phyloP scores from a whole-genome alignment of 2,329 filamentous ascomycete species.

The Metarhizium humberi region DNA sequence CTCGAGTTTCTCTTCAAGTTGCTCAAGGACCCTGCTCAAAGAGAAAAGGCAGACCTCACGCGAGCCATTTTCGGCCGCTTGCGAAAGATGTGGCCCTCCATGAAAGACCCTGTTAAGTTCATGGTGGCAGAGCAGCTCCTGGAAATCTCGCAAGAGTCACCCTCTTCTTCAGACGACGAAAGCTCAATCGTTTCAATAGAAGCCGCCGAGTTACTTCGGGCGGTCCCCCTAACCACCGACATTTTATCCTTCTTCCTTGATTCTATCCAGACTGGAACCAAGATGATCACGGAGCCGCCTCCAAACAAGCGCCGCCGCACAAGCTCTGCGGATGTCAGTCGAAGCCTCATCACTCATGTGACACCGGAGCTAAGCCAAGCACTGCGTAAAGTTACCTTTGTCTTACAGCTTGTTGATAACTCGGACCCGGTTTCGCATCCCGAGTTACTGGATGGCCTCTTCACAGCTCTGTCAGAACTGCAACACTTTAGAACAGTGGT shows the following conservation, averaged over 20 bases:
- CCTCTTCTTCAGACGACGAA: constrained; percentile 20
- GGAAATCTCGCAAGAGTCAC: constrained; percentile 43
- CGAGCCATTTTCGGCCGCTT: constrained; percentile 60
- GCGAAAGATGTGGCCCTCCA: constrained; percentile 59
- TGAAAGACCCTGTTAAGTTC: constrained; percentile 55
- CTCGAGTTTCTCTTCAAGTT: constrained; percentile 42
- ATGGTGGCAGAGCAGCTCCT: constrained; percentile 54
- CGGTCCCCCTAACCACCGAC: constrained; percentile 62
- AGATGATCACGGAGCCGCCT: constrained; percentile 62
- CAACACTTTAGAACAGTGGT: constrained; percentile 76
- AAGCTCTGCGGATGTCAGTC: constrained; percentile 60
- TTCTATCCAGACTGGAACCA: constrained; percentile 62
- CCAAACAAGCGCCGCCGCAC: constrained; percentile 72
- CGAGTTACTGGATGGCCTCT: constrained; percentile 68
- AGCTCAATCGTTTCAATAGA: constrained; percentile 38
- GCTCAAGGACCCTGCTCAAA: constrained; percentile 30
- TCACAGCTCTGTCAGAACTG: constrained; percentile 76
- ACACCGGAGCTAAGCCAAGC: constrained; percentile 57
- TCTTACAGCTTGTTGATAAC: constrained; percentile 78
- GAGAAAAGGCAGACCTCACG: constrained; percentile 42
- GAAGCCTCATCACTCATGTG: constrained; percentile 49
- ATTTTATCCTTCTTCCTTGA: constrained; percentile 66
- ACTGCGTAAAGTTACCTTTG: constrained; percentile 71
- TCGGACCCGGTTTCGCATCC: constrained; percentile 68
- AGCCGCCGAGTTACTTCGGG: constrained; percentile 63